Evolutionary conservation across 225 moss, liverwort and hornwort genomes (phyloP), one percentile per base, ranked within the genome.

Genomic region (Anthoceros angustus): DNA sequence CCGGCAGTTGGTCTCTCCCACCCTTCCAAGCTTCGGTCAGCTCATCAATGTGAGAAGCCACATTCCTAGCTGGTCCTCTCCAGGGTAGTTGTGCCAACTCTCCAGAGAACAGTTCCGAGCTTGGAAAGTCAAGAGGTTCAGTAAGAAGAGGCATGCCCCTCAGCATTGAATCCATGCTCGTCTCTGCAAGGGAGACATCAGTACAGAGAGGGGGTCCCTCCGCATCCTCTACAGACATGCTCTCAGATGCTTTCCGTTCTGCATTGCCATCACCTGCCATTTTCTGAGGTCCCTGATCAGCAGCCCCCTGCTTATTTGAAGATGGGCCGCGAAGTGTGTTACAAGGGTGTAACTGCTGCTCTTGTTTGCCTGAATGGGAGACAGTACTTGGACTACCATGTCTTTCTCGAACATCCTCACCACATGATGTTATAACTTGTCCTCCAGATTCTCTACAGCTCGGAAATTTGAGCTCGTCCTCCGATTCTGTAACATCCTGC

Each of bases 91-190:
- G 55, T 18, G 55, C 14, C 55, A 55, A 55, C 55, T 55, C 55
- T 6, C 55, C 55, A 18, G 55, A 9, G 23, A 55, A 55, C 55
- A 55, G 55, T 18, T 55, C 55, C 7, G 55, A 55, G n/a, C 23
- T 55, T 7, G 55, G 55, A 23, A 55, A 55, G 55, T 55, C 55
- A 5, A 55, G n/a, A 55, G 55, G 1, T 55, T 55, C 55, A 6
- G 55, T 55, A 15, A 55, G 55, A 55, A 55, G 55, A 15, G 55
- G 55, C 10, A 55, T 55, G 55, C 55, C 55, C 55, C 23, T 55
- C 12, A 55, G 55, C 8, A 55, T 55, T 7, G 55, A 55, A 55
- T 55, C 55, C 55, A 55, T 55, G n/a, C 55, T 9, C 14, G 55
- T 20, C 10, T 55, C 55, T 15, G 18, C n/a, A 55, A 55, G 18